Percentiles rank a stretch among this genome's conserved stretches.
These are phyloP conservation scores for Trametes villosa DNA, from an alignment of 768 basidiomycete genomes.

Conservation along the genomic window DNA sequence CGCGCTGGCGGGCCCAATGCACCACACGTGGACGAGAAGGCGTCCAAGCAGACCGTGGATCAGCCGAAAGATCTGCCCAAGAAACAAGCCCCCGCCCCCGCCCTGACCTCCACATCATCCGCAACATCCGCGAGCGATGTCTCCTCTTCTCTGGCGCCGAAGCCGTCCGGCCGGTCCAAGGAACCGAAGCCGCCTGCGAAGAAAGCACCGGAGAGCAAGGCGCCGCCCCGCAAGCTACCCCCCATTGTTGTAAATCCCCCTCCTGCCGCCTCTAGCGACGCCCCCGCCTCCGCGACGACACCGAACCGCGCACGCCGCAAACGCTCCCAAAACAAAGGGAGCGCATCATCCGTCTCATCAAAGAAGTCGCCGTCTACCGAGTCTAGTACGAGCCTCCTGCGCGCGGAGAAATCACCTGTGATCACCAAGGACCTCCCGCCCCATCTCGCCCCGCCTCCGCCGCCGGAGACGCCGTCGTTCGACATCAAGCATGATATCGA, in stretches of 20 bases:
- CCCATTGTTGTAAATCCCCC: slow-evolving; percentile 26
- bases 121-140: slow-evolving; percentile 4
- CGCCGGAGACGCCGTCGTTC: slow-evolving; percentile 39
- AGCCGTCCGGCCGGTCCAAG: slow-evolving; percentile 18
- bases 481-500: slow-evolving; percentile 70
- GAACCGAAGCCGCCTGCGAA: slow-evolving; percentile 19
- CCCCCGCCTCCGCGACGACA: slow-evolving; percentile 43
- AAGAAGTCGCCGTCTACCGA: slow-evolving; percentile 28
- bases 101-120: slow-evolving; percentile 5
- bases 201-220: slow-evolving; percentile 23
- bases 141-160: slow-evolving; percentile 20
- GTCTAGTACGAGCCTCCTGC: slow-evolving; percentile 15
- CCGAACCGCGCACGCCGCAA: slow-evolving; percentile 44
- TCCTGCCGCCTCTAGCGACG: slow-evolving; percentile 30
- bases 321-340: slow-evolving; percentile 50
- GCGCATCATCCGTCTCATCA: slow-evolving; percentile 21
- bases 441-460: slow-evolving; percentile 46
- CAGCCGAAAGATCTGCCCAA: slow-evolving; percentile 15
- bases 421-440: slow-evolving; percentile 61
- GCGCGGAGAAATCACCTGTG: slow-evolving; percentile 32
- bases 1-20: slow-evolving; percentile 32
- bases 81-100: slow-evolving; percentile 26
- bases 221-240: slow-evolving; percentile 24
- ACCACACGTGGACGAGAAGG: slow-evolving; percentile 26
- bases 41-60: slow-evolving; percentile 10